Conservation (phyloP, 2,329 filamentous ascomycete genomes). For the Neofusicoccum cordaticola region DNA sequence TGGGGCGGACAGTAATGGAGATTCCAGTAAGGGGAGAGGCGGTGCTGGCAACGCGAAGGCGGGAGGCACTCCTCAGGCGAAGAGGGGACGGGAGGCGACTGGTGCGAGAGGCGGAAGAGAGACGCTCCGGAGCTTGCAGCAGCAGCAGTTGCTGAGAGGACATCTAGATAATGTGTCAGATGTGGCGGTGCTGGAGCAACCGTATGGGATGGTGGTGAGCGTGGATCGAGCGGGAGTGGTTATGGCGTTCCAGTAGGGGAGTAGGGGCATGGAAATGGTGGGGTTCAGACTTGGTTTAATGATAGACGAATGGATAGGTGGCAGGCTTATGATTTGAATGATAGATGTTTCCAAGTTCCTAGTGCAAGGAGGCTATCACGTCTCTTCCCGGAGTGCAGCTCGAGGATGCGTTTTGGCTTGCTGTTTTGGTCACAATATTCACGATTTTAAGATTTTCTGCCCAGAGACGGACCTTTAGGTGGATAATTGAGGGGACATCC, state of each 20-base stretch:
- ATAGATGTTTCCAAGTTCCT: not conserved
- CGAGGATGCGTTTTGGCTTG: too few relatives aligned
- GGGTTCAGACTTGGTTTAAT: not conserved
- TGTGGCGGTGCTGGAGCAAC: slow-evolving; percentile 80
- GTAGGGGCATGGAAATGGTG: not conserved
- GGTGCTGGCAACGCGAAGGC: not conserved
- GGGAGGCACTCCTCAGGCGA: not conserved
- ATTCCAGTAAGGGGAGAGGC: not conserved
- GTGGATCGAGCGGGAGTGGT: slow-evolving; percentile 86
- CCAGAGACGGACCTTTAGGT: too few relatives aligned
- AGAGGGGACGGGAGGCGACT: slow-evolving; percentile 2
- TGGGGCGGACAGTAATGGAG: not conserved
- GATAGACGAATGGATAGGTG: too few relatives aligned
- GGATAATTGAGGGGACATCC: too few relatives aligned
- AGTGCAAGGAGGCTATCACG: too few relatives aligned
- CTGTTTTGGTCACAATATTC: too few relatives aligned
- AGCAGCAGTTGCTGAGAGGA: slow-evolving; percentile 79
- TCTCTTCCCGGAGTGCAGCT: too few relatives aligned
- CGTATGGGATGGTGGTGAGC: slow-evolving; percentile 89
- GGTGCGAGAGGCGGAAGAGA: slow-evolving; percentile 3
- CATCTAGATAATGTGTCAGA: slow-evolving; percentile 88
- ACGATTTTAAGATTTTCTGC: too few relatives aligned
- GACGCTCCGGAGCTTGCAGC: slow-evolving; percentile 61
- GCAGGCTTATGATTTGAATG: not conserved
- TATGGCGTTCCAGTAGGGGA: slow-evolving; percentile 68